phyloP scores from a whole-genome alignment of 257 asterid genomes.

The Solanum neorickii region DNA sequence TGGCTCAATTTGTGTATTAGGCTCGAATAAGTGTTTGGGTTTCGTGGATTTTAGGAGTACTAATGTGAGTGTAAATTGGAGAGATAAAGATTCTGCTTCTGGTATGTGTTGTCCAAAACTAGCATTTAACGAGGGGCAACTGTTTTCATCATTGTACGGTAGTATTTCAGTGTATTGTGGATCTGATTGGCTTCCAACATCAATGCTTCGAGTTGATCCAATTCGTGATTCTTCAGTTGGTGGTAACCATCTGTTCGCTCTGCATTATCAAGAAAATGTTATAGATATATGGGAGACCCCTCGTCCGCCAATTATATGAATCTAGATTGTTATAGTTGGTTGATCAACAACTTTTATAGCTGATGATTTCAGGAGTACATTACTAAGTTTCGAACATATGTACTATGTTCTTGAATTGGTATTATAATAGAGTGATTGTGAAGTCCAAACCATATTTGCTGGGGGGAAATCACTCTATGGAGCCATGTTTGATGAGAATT shows the following conservation, averaged over 20 bases:
- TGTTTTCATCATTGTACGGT: constrained; percentile 75
- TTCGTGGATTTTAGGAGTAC: constrained; percentile 60
- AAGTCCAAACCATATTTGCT: too few relatives aligned
- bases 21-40: constrained; percentile 69
- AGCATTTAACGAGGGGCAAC: constrained; percentile 58
- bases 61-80: constrained; percentile 59
- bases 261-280: constrained; percentile 71
- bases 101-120: constrained; percentile 52
- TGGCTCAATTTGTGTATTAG: constrained; percentile 26
- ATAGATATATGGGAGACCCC: constrained; percentile 74
- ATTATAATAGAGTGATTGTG: background rate
- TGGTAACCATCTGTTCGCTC: constrained; percentile 65
- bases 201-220: constrained; percentile 57
- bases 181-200: constrained; percentile 59
- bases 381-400: background rate
- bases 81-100: constrained; percentile 18
- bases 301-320: constrained; percentile 48
- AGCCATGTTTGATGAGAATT: too few relatives aligned
- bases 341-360: background rate
- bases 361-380: background rate
- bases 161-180: constrained; percentile 67
- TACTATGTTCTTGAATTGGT: background rate
- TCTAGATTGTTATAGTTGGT: background rate
- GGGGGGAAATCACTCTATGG: too few relatives aligned
- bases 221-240: constrained; percentile 76